A percentile compares a stretch with the other conserved stretches of the same genome.
Evolutionary conservation across 164 flowering plant genomes (phyloP).

Genomic region (grape (Vitis vinifera)): ASM3070453v1 NC_081813.1:457001-457500

Average conservation of each 20-base stretch:
- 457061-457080: no score
- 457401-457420: neutral
- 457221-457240: constrained; percentile 44
- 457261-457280: constrained; percentile 35
- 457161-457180: no score
- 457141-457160: no score
- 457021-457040: no score
- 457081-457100: no score
- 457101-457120: no score
- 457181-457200: constrained; percentile 39
- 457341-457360: constrained; percentile 94
- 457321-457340: constrained; percentile 84
- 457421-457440: neutral
- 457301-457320: constrained; percentile 82
- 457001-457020: no score
- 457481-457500: no score
- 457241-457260: constrained; percentile 31
- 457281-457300: constrained; percentile 44
- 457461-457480: no score
- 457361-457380: constrained; percentile 73
- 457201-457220: constrained; percentile 52
- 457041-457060: no score
- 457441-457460: no score
- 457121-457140: no score
- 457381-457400: neutral